phyloP scores from a whole-genome alignment of 139 green algal genomes.

The Closterium sp. region DNA sequence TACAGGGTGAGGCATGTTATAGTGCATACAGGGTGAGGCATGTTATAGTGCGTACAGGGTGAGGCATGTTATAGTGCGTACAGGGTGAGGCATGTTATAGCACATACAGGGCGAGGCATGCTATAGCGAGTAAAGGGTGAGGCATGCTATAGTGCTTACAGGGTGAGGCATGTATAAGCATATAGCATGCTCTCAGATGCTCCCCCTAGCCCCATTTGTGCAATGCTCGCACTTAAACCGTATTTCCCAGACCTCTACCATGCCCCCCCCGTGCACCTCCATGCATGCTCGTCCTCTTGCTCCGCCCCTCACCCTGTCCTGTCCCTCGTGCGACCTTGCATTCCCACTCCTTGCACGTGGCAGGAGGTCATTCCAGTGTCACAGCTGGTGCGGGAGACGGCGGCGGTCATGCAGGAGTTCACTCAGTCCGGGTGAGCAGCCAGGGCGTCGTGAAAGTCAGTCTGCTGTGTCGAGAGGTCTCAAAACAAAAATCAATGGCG shows the following conservation, averaged over 20 bases:
- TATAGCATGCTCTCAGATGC: background rate
- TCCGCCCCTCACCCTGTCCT: background rate
- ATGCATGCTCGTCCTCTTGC: background rate
- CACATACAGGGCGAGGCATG: too few species aligned
- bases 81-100: too few species aligned
- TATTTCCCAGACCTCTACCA: background rate
- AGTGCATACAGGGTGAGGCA: too few species aligned
- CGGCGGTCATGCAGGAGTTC: conserved; percentile 99
- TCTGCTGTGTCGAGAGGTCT: background rate
- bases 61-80: too few species aligned
- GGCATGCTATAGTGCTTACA: too few species aligned
- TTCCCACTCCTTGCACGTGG: background rate
- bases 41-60: too few species aligned
- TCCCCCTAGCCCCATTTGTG: too few species aligned
- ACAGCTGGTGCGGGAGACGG: conserved; percentile 93
- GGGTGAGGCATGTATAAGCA: too few species aligned
- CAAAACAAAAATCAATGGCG: too few species aligned
- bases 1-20: background rate
- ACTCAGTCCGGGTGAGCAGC: conserved; percentile 69
- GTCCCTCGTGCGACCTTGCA: background rate
- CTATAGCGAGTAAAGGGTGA: too few species aligned
- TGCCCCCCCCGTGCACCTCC: too few species aligned
- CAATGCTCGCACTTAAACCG: background rate
- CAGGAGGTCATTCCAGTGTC: conserved; percentile 92
- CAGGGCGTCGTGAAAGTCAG: background rate